phyloP scores from a whole-genome alignment of 1,139 yeast species.

The Suzukiozyma palmioleophila region DNA sequence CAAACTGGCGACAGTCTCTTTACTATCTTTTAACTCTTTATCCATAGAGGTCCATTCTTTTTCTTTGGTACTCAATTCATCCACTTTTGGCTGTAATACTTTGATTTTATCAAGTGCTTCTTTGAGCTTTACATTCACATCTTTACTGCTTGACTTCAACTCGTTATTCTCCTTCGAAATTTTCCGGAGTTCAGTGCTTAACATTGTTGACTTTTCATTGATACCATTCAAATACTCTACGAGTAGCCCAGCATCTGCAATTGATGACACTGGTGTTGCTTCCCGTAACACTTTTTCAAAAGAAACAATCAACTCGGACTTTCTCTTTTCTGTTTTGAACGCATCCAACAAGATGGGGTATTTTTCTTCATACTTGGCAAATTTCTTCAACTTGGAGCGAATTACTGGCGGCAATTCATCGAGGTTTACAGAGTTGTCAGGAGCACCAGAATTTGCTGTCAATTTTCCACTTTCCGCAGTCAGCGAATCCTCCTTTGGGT shows the following conservation, averaged over 20 bases:
- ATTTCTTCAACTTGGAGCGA: conserved; percentile 64
- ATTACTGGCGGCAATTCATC: conserved; percentile 50
- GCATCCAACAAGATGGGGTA: conserved; percentile 83
- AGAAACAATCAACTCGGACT: conserved; percentile 53
- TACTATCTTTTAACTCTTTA: no score
- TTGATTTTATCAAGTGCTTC: conserved; percentile 1
- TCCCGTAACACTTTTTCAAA: conserved; percentile 76
- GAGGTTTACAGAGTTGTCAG: conserved; percentile 16
- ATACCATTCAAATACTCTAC: conserved; percentile 68
- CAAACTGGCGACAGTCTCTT: no score
- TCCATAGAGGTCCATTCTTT: conserved; percentile 5
- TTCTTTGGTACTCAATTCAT: no score
- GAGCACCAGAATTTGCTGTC: conserved; percentile 18
- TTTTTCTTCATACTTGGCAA: conserved; percentile 82
- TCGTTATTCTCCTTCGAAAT: conserved; percentile 15
- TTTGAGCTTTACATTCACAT: conserved; percentile 3
- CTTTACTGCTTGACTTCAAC: conserved; percentile 29
- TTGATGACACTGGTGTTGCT: conserved; percentile 72
- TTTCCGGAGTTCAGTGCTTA: conserved; percentile 48
- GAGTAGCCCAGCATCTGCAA: conserved; percentile 66
- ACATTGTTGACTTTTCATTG: conserved; percentile 55
- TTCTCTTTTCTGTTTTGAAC: conserved; percentile 73
- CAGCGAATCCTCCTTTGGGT: conserved; percentile 2
- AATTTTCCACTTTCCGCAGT: background rate
- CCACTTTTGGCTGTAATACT: conserved; percentile 4